These are phyloP conservation scores for Microdochium paspali DNA, from an alignment of 2,329 filamentous ascomycete genomes.

Conservation along the genomic window DNA sequence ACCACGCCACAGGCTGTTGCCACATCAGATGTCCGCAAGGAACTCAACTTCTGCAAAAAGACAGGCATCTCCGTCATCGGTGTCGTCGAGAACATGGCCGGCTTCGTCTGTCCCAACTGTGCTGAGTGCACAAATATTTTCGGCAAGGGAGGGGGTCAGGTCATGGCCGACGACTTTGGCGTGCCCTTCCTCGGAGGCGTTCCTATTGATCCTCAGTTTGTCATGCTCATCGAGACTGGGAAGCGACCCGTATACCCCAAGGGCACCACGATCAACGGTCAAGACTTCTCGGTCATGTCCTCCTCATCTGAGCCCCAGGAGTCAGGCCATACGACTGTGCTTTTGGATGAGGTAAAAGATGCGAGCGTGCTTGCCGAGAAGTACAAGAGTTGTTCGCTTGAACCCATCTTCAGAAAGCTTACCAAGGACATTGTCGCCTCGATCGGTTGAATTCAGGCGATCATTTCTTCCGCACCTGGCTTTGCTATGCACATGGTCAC, in stretches of 20 bases:
- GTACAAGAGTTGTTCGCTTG: constrained; percentile 63
- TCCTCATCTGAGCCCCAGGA: constrained; percentile 5
- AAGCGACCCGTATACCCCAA: constrained; percentile 56
- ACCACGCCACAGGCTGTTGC: constrained; percentile 94
- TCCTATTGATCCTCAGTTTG: constrained; percentile 89
- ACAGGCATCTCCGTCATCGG: constrained; percentile 72
- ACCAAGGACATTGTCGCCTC: constrained; percentile 39
- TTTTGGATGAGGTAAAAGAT: constrained; percentile 16
- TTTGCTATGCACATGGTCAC: too few species aligned
- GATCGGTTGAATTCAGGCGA: constrained; percentile 16
- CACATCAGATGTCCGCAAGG: constrained; percentile 88
- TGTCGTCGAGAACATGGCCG: constrained; percentile 95
- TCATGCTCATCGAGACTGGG: constrained; percentile 72
- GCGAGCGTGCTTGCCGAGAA: constrained; percentile 53
- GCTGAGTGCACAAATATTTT: constrained; percentile 90
- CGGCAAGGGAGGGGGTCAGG: constrained; percentile 76
- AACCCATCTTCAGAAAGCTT: constrained; percentile 58
- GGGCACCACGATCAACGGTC: constrained; percentile 53
- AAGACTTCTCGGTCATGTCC: constrained; percentile 33
- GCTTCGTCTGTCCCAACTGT: constrained; percentile 74
- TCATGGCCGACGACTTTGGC: constrained; percentile 79
- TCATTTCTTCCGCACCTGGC: too few species aligned
- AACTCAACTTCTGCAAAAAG: constrained; percentile 87
- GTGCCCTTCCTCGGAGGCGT: constrained; percentile 80
- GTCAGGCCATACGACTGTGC: neutral